Percentiles rank a stretch among this genome's conserved stretches.
phyloP scores from a whole-genome alignment of 2,329 filamentous ascomycete genomes.

The Ophiostoma australiae region DNA sequence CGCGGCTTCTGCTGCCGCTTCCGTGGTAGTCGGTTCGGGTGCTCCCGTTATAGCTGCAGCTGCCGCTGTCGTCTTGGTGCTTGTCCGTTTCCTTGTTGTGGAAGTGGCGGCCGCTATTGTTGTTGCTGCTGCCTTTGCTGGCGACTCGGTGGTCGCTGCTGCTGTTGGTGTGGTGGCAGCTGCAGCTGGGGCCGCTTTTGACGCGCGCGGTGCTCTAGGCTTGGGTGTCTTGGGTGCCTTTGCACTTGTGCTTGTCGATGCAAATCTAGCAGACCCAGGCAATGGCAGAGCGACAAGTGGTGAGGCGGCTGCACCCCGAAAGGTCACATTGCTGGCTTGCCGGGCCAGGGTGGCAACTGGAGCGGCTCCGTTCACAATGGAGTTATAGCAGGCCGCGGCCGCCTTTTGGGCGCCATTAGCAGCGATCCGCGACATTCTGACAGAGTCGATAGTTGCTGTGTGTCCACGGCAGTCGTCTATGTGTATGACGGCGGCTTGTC shows the following conservation, averaged over 20 bases:
- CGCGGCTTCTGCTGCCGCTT: background rate
- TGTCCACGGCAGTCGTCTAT: background rate
- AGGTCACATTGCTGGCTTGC: constrained; percentile 11
- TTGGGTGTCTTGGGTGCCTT: constrained; percentile 18
- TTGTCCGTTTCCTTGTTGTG: constrained; percentile 26
- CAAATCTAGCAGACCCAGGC: constrained; percentile 18
- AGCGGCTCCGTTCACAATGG: constrained; percentile 21
- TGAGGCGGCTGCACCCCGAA: background rate
- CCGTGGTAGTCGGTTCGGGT: background rate
- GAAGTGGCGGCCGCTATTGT: constrained; percentile 21
- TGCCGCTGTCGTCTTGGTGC: constrained; percentile 24
- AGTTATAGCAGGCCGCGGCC: constrained; percentile 25
- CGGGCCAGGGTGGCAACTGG: constrained; percentile 18
- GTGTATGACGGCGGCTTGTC: background rate
- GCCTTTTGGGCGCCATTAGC: constrained; percentile 23
- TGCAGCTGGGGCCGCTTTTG: constrained; percentile 12
- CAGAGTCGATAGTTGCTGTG: background rate
- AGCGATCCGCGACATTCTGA: constrained; percentile 26
- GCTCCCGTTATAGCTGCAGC: background rate
- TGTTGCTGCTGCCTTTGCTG: constrained; percentile 13
- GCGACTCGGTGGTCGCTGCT: background rate
- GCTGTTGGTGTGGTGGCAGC: background rate
- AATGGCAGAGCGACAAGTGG: background rate
- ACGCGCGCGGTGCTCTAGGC: constrained; percentile 20
- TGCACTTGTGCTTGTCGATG: constrained; percentile 18